Evolutionary conservation across 2,329 filamentous ascomycete genomes (phyloP), one percentile per base, ranked within the genome.

Genomic region (Cordyceps cateniannulata): DNA sequence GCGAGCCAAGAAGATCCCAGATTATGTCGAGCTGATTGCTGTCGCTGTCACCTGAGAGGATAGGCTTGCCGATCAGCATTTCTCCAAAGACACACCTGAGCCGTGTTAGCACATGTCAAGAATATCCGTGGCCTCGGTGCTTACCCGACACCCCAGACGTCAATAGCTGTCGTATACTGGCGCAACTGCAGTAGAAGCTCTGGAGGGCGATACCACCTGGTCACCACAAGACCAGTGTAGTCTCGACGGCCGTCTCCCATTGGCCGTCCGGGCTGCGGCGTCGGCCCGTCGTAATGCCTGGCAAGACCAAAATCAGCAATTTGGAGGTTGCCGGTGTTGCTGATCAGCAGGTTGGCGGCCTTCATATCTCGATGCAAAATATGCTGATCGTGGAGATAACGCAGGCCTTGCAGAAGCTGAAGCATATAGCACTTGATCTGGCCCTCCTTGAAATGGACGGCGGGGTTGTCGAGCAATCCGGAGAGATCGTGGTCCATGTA

Each of bases 401-500:
- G 84, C 42, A 97, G 80, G 3, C 95, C 95, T 70, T 96, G 88
- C 55, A 99, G 84, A 32, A 99, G 82, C 73, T 99, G 95, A 62
- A 95, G 79, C 84, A 99, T 87, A 75, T 99, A 99, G 77, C 95
- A 99, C 75, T 99, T 99, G 75, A 98, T 96, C 72, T 98, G 93
- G 5, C 91, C 83, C 69, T 93, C 88, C 53, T 89, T 90, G 69
- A 99, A 93, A 45, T 85, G 84, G 44, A 99, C 93, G 7, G 88
- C 86, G 10, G 93, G 93, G 69, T 99, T 99, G 73, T 98, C 95
- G 68, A 99, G 86, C 32, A 99, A 85, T 49, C 95, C 95, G 9
- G 93, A 96, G n/a, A 99, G 83, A 75, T 99, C 95, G 76, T 99
- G 95, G 68, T 98, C 93, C 92, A 98, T 97, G 74, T 99, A 99